phyloP scores from a whole-genome alignment of 495 filamentous ascomycete genomes.

The Stereocaulon alpinum region DNA sequence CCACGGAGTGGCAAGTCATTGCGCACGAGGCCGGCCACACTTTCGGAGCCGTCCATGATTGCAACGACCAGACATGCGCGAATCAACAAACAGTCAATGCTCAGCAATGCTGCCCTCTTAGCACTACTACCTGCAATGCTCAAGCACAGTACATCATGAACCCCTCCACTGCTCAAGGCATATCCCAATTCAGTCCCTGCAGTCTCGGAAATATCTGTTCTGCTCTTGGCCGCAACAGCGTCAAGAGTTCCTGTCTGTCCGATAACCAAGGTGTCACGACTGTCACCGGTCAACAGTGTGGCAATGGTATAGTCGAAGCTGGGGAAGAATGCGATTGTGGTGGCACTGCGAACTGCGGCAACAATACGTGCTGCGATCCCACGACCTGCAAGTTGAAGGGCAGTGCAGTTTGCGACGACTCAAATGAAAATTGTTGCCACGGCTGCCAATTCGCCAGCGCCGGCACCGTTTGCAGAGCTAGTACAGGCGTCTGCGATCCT shows the following conservation, averaged over 20 bases:
- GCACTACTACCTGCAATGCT: conserved; percentile 60
- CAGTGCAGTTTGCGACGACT: conserved; percentile 71
- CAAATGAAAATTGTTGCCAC: conserved; percentile 82
- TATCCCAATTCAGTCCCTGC: conserved; percentile 76
- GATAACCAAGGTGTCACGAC: conserved; percentile 77
- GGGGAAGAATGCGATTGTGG: conserved; percentile 97
- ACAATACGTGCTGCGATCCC: conserved; percentile 74
- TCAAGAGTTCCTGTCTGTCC: conserved; percentile 64
- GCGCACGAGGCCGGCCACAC: conserved; percentile 94
- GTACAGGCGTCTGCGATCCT: conserved; percentile 71
- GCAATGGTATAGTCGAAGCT: conserved; percentile 91
- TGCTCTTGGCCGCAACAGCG: conserved; percentile 70
- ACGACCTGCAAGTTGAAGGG: conserved; percentile 79
- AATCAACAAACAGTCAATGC: conserved; percentile 47
- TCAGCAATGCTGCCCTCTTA: conserved; percentile 84
- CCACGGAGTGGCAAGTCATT: conserved; percentile 90
- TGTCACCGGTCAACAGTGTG: conserved; percentile 79
- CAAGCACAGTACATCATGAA: conserved; percentile 84
- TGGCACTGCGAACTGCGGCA: conserved; percentile 55
- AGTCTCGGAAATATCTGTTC: conserved; percentile 90
- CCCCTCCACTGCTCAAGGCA: conserved; percentile 62
- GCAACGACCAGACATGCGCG: conserved; percentile 54
- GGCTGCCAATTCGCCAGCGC: conserved; percentile 62
- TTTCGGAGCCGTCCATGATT: conserved; percentile 94
- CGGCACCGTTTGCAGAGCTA: conserved; percentile 65